Base-by-base conservation (phyloP, 1,139 yeast species). In the Debaryomyces fabryi region DNA sequence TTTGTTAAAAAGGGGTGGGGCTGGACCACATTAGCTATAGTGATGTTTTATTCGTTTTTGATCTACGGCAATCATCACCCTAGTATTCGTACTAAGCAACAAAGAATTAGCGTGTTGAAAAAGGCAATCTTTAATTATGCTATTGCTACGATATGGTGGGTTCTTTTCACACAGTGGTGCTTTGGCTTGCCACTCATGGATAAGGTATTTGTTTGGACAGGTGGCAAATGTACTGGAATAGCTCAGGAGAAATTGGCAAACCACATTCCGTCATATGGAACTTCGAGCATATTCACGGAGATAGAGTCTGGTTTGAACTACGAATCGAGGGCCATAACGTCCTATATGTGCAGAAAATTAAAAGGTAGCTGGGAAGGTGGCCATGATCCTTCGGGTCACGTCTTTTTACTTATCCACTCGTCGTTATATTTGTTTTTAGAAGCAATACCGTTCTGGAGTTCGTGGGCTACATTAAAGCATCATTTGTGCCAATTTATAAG, bases 361-460 rank as follows among this genome's bases (percentile, higher is more conserved):
- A 82, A 81, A 21, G 97, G 97, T 0, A 56, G 70, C 3, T 92
- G 98, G 99, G 64, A 62, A 8, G 97, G 97, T 1, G 99, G 99
- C 0, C 96, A 90, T 62, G 99, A 93, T 69, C 96, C 98, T 12
- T 86, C 95, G 52, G 99, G 99, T 0, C 99, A 93, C 64, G 88
- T 90, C 0, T 93, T 92, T 58, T 65, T 93, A 41, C 68, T 93
- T 49, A 82, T 88, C 3, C 86, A 89, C 53, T 81, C 93, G 48
- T 81, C 89, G 15, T 69, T 88, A 58, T 81, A 86, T 52, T 62
- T 93, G 56, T 76, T 88, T 63, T 82, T 83, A 50, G 98, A 92
- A 62, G 65, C 84, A 6, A 57, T 73, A 23, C 79, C 79, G 8
- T 74, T 64, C 50, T 73, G 76, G 75, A 49, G 47, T 35, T 62